Evolutionary conservation across 2,329 filamentous ascomycete genomes (phyloP).

Genomic region (Xylaria sp.): DNA sequence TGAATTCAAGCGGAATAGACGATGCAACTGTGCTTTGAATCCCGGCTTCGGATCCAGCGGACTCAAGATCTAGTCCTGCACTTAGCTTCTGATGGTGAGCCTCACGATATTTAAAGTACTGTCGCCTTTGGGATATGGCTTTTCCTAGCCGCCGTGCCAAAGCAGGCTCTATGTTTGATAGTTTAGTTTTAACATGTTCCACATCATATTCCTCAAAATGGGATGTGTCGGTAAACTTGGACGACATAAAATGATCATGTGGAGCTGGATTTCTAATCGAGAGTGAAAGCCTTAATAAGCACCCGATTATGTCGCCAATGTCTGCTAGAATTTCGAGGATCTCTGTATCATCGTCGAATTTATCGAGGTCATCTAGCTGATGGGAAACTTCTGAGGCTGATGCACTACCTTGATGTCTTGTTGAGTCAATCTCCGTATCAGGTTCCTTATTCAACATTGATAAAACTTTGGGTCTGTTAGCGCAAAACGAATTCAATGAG

Average conservation of each 20-base stretch:
- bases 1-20: constrained; percentile 17
- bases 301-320: constrained; percentile 14
- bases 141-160: constrained; percentile 23
- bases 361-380: neutral
- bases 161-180: neutral
- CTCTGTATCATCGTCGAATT: constrained; percentile 4
- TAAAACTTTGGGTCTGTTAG: neutral
- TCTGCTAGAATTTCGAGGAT: neutral
- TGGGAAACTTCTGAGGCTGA: neutral
- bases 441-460: neutral
- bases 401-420: neutral
- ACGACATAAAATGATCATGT: constrained; percentile 20
- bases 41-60: neutral
- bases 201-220: constrained; percentile 21
- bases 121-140: constrained; percentile 27
- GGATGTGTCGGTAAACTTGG: constrained; percentile 4
- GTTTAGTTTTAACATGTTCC: constrained; percentile 19
- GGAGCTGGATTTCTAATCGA: constrained; percentile 21
- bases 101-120: constrained; percentile 34
- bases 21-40: constrained; percentile 27
- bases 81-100: constrained; percentile 22
- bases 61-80: neutral
- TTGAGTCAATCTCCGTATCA: neutral
- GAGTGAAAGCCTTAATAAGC: constrained; percentile 20
- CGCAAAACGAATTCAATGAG: neutral